phyloP scores from a whole-genome alignment of 176 grass and related monocot species.

The Ampelocalamus luodianensis region DNA sequence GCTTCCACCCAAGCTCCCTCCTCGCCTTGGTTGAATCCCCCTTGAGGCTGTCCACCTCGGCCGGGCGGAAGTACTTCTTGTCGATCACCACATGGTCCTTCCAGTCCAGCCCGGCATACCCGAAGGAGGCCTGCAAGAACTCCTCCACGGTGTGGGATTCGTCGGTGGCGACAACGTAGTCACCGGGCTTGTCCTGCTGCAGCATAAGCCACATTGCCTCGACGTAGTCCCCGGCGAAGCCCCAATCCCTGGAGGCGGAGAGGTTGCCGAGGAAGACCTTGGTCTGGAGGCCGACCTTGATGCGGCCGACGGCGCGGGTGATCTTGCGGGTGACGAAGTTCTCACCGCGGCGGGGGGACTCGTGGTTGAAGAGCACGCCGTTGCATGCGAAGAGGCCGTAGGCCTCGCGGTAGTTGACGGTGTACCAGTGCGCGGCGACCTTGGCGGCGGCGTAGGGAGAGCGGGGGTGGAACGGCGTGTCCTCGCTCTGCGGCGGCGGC shows the following conservation, averaged over 20 bases:
- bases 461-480: conserved; percentile 80
- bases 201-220: conserved; percentile 99
- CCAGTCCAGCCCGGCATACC: conserved; percentile 79
- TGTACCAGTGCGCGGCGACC: conserved; percentile 99
- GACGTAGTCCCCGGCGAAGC: conserved; percentile 93
- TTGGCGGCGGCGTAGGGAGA: conserved; percentile 92
- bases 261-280: conserved; percentile 96
- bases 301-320: conserved; percentile 88
- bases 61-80: conserved; percentile 87
- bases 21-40: conserved; percentile 83
- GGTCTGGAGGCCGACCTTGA: conserved; percentile 92
- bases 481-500: conserved; percentile 85
- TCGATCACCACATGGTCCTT: conserved; percentile 96
- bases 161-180: conserved; percentile 90
- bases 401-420: conserved; percentile 97
- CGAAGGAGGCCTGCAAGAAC: conserved; percentile 83
- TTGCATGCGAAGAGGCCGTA: conserved; percentile 93
- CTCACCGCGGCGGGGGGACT: conserved; percentile 93
- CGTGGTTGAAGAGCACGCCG: conserved; percentile 99
- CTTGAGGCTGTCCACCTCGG: conserved; percentile 89
- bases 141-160: conserved; percentile 84
- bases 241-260: conserved; percentile 88
- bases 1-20: conserved; percentile 80
- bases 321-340: conserved; percentile 99
- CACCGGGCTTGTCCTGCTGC: conserved; percentile 82